Evolutionary conservation across 2,329 filamentous ascomycete species (phyloP), one percentile per base, ranked within the genome.

Genomic region (Dendrostoma leiphaemia): DNA sequence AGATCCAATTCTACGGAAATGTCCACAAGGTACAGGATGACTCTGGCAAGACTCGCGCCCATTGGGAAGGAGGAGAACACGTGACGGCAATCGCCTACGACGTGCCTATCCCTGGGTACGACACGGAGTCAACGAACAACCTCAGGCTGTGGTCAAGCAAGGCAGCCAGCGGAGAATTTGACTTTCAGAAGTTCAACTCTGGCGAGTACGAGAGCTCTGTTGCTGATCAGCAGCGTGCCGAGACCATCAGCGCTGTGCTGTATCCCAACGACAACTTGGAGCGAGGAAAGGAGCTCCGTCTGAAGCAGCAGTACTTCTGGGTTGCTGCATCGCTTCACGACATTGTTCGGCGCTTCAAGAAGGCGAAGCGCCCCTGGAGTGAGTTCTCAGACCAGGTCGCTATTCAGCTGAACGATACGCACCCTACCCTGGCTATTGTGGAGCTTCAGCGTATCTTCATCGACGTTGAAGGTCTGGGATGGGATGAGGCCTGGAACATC

Each of bases 231-330:
- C 94, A 99, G 77, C 88, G 90, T 54, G 94, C 94, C n/a, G 94
- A 99, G 78, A 97, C 93, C 52, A 99, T 99, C 75, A 97, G 92
- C 49, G 93, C 93, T 29, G 94, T 99, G 13, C 76, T 99, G 41
- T 99, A 99, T 68, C 94, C 94, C 57, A 99, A 99, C 67, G 93
- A 97, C 73, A 97, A 96, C 72, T 83, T 99, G 41, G 93, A 97
- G 62, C 84, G 91, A 61, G 94, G 94, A 59, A 99, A 99, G 74
- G 94, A 99, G 77, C 84, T 99, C 60, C 90, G 94, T 51, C 75
- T 99, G 71, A 99, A 99, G 82, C 94, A 99, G 72, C 94, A 99
- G 72, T 99, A 99, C 80, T 99, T 99, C 77, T 99, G 94, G 94
- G 96, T 96, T 67, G 92, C 94, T 49, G 94, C 94, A 15, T 99